Evolutionary conservation across 2,329 filamentous ascomycete genomes (phyloP), one percentile per base, ranked within the genome.

Genomic region (Exophiala spinifera): DNA sequence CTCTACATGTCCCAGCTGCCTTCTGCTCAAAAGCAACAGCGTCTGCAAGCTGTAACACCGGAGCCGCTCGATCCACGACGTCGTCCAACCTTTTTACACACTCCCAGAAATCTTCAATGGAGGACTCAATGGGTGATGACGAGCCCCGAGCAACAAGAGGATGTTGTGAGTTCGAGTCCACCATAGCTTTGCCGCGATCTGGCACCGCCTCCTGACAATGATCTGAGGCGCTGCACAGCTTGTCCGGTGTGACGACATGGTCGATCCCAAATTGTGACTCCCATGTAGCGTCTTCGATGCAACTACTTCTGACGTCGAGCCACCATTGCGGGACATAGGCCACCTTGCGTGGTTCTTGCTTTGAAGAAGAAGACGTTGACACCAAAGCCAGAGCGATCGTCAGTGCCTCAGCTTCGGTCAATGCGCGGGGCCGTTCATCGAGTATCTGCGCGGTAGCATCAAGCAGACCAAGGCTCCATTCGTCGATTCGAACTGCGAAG

Each of bases 291-390:
- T 20, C 20, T 19, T 47, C 44, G 14, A 47, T 25, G 21, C 44
- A 47, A 17, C 23, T 47, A n/a, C 44, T 31, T 47, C 44, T 17
- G 15, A 47, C 15, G 7, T 47, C 44, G 7, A 47, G 44, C 44
- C 44, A 47, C 44, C 44, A 47, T 17, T n/a, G 20, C 8, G 44
- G 44, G 4, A 17, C 44, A 19, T 28, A 28, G 23, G 23, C 44
- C 44, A 47, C 44, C 8, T 17, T 31, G 19, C 44, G 6, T 28
- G 44, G 21, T 31, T 46, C 21, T 7, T 46, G 13, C 4, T 36
- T 13, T 11, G 10, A 36, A 10, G 7, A 15, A 5, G 42, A 45
- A 15, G 5, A 5, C 5, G 42, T 45, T 6, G 20, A 15, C 6
- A 14, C 23, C 4, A 25, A 8, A 3, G 36, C 36, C 11, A 39